phyloP scores from a whole-genome alignment of 2,329 filamentous ascomycete genomes.

The Pseudogymnoascus sp. region DNA sequence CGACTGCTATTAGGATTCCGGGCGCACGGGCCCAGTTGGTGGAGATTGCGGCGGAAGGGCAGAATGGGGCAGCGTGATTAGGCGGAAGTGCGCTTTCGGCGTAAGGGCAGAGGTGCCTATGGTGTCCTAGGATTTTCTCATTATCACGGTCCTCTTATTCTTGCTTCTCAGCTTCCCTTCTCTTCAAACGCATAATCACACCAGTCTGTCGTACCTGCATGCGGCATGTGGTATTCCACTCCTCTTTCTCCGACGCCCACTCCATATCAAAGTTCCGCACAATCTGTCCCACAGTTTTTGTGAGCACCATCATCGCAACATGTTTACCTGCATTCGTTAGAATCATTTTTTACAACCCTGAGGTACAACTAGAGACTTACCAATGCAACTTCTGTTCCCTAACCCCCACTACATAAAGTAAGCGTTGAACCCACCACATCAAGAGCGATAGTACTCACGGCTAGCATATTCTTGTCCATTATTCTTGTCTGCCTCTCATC shows the following conservation, averaged over 20 bases:
- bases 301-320: neutral
- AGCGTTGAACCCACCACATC: neutral
- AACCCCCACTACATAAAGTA: neutral
- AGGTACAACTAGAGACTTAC: neutral
- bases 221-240: neutral
- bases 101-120: no score
- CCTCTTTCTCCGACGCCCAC: neutral
- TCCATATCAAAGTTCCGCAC: neutral
- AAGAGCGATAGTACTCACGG: neutral
- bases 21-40: no score
- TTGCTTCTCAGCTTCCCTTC: neutral
- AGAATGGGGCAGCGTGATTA: no score
- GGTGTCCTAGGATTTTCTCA: neutral
- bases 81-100: no score
- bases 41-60: no score
- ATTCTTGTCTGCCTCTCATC: slow-evolving; percentile 13
- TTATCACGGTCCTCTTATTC: neutral
- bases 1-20: no score
- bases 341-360: no score
- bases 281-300: neutral
- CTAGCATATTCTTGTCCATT: neutral
- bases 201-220: neutral
- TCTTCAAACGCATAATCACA: neutral
- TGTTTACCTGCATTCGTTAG: neutral
- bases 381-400: neutral